Evolutionary conservation across 2,329 filamentous ascomycete genomes (phyloP), one percentile per base, ranked within the genome.

Genomic region (Microdochium bolleyi): DNA sequence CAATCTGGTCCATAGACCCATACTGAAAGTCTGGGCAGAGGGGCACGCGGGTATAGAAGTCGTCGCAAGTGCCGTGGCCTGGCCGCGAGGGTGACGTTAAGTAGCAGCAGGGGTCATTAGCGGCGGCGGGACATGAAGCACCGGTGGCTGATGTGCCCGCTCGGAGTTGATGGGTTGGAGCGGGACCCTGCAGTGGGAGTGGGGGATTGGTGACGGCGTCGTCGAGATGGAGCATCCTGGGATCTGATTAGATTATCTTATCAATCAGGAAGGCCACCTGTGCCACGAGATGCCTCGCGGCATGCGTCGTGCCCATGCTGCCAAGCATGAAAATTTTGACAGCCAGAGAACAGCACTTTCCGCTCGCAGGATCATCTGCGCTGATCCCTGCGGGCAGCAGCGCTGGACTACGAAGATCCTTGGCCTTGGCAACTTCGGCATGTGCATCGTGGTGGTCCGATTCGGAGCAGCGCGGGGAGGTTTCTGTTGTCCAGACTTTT

Each of bases 181-280:
- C 41, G 21, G 21, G n/a, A 46, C 41, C 41, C 19, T 11, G 19
- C 19, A 19, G 41, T 46, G 41, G 41, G 41, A 19, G 19, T 3
- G 5, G 16, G 13, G 22, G 19, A 19, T 16, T n/a, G n/a, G n/a
- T n/a, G n/a, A n/a, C n/a, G n/a, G n/a, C n/a, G n/a, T n/a, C n/a
- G n/a, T n/a, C n/a, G 19, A 22, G 14, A 11, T 16, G 41, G 13
- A 11, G 3, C 16, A 19, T 19, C 19, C 41, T 22, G 9, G 16
- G 41, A 46, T 46, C 41, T 46, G 41, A 46, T 46, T 21, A 46
- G 41, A 46, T 46, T 46, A 46, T 46, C 41, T 46, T 46, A 46
- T 46, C 41, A 21, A 46, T 46, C 41, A 46, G 41, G 7, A 41
- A 41, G 37, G 37, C 14, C 27, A 5, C 27, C 5, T 5, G 11